These are phyloP conservation scores for Sugiyamaella grinbergsii DNA, from an alignment of 1,139 yeast species.

Conservation along the genomic window DNA sequence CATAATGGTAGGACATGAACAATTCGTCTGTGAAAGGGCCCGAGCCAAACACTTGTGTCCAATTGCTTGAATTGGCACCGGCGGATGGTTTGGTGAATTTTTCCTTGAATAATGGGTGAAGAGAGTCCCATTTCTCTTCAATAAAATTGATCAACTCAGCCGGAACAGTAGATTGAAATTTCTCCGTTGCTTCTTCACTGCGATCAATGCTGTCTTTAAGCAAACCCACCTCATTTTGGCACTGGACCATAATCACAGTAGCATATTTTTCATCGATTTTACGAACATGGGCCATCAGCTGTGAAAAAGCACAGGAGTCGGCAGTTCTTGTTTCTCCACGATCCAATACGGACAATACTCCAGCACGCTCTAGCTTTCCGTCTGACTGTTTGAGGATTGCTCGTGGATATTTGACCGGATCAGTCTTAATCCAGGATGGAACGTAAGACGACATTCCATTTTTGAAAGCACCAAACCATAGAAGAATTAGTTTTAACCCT, in stretches of 20 bases:
- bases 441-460: slow-evolving; percentile 24
- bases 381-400: slow-evolving; percentile 7
- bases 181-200: slow-evolving; percentile 1
- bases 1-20: slow-evolving; percentile 24
- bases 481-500: slow-evolving; percentile 19
- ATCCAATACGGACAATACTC: slow-evolving; percentile 15
- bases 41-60: slow-evolving; percentile 22
- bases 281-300: slow-evolving; percentile 19
- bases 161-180: slow-evolving; percentile 17
- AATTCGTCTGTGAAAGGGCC: slow-evolving; percentile 21
- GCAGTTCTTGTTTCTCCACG: slow-evolving; percentile 9
- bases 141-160: slow-evolving; percentile 15
- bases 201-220: slow-evolving; percentile 22
- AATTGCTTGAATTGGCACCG: not conserved
- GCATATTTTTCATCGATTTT: slow-evolving; percentile 13
- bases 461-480: slow-evolving; percentile 27
- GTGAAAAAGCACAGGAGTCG: slow-evolving; percentile 20
- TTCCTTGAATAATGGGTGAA: slow-evolving; percentile 17
- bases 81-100: slow-evolving; percentile 5
- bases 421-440: slow-evolving; percentile 23
- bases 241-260: slow-evolving; percentile 24
- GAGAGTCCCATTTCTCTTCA: slow-evolving; percentile 1
- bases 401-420: slow-evolving; percentile 20
- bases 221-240: slow-evolving; percentile 24
- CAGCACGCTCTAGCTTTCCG: slow-evolving; percentile 10